A percentile compares a stretch with the other conserved stretches of the same genome.
phyloP scores from a whole-genome alignment of 2,329 filamentous ascomycete species.

The Pseudogymnoascus sp. region DNA sequence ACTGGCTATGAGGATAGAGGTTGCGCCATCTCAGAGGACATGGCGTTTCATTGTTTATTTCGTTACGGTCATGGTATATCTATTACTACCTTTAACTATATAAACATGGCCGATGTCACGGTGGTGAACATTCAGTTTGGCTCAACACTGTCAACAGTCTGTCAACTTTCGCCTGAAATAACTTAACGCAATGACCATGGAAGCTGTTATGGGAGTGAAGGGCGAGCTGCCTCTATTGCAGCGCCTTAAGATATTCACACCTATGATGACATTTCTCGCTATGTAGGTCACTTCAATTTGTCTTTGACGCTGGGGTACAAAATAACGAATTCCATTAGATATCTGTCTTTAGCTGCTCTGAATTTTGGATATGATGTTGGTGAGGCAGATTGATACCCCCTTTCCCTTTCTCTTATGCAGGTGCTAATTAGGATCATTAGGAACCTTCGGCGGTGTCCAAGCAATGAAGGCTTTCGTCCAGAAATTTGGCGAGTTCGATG shows the following conservation, averaged over 20 bases:
- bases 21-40: background rate
- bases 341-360: background rate
- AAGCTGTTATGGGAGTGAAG: background rate
- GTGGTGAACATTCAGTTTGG: background rate
- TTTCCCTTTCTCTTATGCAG: background rate
- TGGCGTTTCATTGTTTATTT: background rate
- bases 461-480: background rate
- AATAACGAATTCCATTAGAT: background rate
- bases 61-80: background rate
- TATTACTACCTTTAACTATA: background rate
- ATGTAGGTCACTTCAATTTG: background rate
- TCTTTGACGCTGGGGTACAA: background rate
- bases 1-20: background rate
- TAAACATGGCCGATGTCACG: background rate
- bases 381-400: background rate
- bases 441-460: background rate
- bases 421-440: background rate
- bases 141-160: background rate
- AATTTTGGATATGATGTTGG: conserved; percentile 11
- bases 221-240: background rate
- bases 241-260: background rate
- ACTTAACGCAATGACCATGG: background rate
- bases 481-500: conserved; percentile 5
- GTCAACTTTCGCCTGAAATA: background rate
- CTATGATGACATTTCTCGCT: background rate